Percentiles rank a stretch among this genome's conserved stretches.
Evolutionary conservation across 1,284 basidiomycete genomes (phyloP).

Genomic region (Mycena sp.): DNA sequence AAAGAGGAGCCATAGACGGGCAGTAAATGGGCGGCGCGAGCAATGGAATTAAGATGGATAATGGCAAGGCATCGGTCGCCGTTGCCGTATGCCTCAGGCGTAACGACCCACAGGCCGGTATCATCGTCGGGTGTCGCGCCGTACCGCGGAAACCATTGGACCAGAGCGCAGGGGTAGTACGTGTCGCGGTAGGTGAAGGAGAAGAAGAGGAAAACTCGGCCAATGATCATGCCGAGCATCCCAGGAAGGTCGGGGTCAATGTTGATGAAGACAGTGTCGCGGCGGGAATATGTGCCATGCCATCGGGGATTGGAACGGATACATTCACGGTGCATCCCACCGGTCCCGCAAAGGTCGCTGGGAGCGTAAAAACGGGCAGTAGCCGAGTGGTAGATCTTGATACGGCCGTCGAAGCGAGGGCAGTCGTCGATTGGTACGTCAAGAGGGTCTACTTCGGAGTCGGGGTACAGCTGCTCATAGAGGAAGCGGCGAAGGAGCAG

Average conservation of each 20-base stretch:
- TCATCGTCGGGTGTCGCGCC: background rate
- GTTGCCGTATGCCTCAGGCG: background rate
- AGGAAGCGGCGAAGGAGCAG: conserved; percentile 12
- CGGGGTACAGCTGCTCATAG: conserved; percentile 1
- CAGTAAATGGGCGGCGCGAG: conserved; percentile 38
- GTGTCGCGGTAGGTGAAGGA: background rate
- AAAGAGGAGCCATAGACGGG: conserved; percentile 19
- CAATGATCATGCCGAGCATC: conserved; percentile 1
- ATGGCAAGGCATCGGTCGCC: background rate
- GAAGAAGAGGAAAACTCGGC: conserved; percentile 8
- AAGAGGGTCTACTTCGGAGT: background rate
- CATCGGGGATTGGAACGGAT: conserved; percentile 9
- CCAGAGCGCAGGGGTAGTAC: conserved; percentile 16
- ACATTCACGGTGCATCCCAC: conserved; percentile 13
- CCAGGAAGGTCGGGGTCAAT: background rate
- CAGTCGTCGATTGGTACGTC: background rate
- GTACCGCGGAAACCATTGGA: conserved; percentile 8
- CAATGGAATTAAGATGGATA: conserved; percentile 33
- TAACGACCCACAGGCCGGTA: conserved; percentile 8
- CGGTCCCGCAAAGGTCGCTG: conserved; percentile 10
- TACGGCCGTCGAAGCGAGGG: background rate
- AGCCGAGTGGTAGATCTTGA: background rate
- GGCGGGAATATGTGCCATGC: background rate
- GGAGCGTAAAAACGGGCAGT: conserved; percentile 6
- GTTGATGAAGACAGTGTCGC: conserved; percentile 1